Evolutionary conservation across 176 grass and related monocot species (phyloP), one percentile per base, ranked within the genome.

Genomic region (Eremochloa ophiuroides): DNA sequence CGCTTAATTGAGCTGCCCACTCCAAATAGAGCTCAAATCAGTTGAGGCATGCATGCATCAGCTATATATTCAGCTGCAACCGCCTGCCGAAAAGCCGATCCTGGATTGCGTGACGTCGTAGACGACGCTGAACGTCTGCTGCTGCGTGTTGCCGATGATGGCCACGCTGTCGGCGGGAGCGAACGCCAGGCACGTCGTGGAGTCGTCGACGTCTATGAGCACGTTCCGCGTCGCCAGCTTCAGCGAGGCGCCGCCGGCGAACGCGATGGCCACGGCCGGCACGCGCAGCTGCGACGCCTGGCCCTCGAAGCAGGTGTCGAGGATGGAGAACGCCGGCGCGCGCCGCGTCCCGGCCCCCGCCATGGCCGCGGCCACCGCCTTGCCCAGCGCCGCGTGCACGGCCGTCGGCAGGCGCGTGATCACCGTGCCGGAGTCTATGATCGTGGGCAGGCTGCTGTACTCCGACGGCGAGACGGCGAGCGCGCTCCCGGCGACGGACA

Each of bases 351-450:
- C 69, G 4, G 18, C 25, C 8, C 69, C 69, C 4, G 18, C 37
- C 80, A 93, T 88, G 35, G 91, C 91, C 2, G 63, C 81, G 10
- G 23, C 77, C 44, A 97, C 37, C 34, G 91, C 88, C 81, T 83
- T 83, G 86, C 88, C 87, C 34, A 97, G 87, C 78, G 88, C 94
- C 22, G 68, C 26, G 80, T 97, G 87, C n/a, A 97, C 91, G 47
- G 77, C 68, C 37, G 78, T 69, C 6, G 94, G 94, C 29, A 97
- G 81, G 5, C 94, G 84, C 22, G 91, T 83, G 78, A 93, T 93
- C 88, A 97, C 94, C 4, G 94, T 97, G 55, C 94, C 94, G 0
- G 94, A 97, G 86, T 97, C 94, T 2, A 97, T 89, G 89, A 97
- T 91, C 18, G 91, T 97, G 5, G 94, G 88, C 43, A 69, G 63